A percentile compares a stretch with the other conserved stretches of the same genome.
Evolutionary conservation across 805 yeast genomes (phyloP).

Genomic region (Metschnikowia lochheadii): DNA sequence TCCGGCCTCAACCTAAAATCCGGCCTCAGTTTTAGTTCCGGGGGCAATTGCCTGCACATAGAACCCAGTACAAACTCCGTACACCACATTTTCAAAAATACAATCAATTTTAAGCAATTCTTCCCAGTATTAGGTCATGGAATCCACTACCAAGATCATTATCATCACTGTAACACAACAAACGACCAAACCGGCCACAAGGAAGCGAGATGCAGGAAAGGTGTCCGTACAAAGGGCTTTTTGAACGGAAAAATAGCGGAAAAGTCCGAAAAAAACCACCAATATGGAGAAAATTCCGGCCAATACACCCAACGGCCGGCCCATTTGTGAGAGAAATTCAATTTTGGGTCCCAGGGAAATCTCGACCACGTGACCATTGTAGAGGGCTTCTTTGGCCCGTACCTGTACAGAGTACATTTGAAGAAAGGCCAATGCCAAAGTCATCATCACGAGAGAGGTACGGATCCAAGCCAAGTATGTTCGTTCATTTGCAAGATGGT

Average conservation of each 20-base stretch:
- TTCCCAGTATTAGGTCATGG: background rate
- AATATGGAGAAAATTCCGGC: conserved; percentile 8
- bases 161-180: conserved; percentile 7
- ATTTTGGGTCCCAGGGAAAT: background rate
- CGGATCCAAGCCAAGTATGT: conserved; percentile 64
- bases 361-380: background rate
- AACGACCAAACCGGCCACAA: conserved; percentile 7
- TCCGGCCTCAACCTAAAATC: no score
- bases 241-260: conserved; percentile 12
- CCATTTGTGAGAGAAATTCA: conserved; percentile 3
- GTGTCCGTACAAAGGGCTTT: conserved; percentile 7
- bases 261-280: conserved; percentile 7
- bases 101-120: background rate
- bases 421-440: conserved; percentile 58
- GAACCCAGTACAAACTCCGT: no score
- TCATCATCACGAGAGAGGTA: conserved; percentile 53
- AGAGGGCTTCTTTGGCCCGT: conserved; percentile 13
- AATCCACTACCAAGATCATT: conserved; percentile 11
- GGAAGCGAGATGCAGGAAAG: conserved; percentile 13
- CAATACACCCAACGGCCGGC: conserved; percentile 12
- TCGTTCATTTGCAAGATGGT: conserved; percentile 57
- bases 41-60: no score
- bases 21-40: no score
- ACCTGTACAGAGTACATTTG: conserved; percentile 47
- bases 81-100: no score